phyloP scores from a whole-genome alignment of 2,329 filamentous ascomycete species.

The Alternaria hordeiaustralica region DNA sequence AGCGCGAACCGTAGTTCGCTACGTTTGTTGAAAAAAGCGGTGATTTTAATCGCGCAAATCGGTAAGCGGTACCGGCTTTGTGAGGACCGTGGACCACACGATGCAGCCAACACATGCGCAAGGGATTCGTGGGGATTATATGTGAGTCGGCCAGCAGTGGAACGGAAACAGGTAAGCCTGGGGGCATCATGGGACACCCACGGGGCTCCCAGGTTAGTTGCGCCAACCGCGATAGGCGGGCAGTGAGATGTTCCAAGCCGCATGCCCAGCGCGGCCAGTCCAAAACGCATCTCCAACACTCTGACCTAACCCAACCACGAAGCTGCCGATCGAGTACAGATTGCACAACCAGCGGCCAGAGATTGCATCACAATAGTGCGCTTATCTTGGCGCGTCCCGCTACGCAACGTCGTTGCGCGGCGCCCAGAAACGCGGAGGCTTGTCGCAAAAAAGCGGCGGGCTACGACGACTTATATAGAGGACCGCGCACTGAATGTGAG shows the following conservation, averaged over 20 bases:
- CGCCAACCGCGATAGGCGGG: constrained; percentile 16
- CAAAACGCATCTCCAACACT: constrained; percentile 13
- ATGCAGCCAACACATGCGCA: neutral
- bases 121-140: constrained; percentile 4
- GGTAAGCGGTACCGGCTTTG: constrained; percentile 15
- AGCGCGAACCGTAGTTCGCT: constrained; percentile 7
- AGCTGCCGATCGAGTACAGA: constrained; percentile 8
- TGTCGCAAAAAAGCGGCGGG: constrained; percentile 11
- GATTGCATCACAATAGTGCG: constrained; percentile 6
- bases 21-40: neutral
- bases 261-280: constrained; percentile 11
- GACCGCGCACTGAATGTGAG: constrained; percentile 7
- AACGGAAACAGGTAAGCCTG: constrained; percentile 1
- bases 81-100: neutral
- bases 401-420: constrained; percentile 13
- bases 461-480: neutral
- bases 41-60: constrained; percentile 10
- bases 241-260: constrained; percentile 10
- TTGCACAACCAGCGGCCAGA: constrained; percentile 3
- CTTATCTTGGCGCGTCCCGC: constrained; percentile 9
- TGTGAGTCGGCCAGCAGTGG: neutral
- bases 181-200: constrained; percentile 1
- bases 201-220: neutral
- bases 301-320: neutral
- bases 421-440: constrained; percentile 21